These are phyloP conservation scores for Amauroascus niger DNA, from an alignment of 2,329 filamentous ascomycete species.

Conservation along the genomic window DNA sequence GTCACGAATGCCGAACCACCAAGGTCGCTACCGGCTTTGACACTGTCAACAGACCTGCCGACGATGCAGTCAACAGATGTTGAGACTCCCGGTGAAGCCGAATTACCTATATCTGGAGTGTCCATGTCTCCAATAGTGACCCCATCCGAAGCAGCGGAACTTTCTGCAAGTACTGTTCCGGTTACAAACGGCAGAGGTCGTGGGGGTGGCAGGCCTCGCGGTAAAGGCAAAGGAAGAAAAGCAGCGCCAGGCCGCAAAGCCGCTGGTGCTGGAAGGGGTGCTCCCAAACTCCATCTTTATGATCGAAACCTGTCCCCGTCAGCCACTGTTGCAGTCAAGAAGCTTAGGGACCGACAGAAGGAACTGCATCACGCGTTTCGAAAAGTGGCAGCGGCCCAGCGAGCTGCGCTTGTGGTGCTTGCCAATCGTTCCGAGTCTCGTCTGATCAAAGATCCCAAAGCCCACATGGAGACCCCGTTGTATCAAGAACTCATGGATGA, in stretches of 20 bases:
- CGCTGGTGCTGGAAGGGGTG: slow-evolving; percentile 19
- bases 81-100: slow-evolving; percentile 9
- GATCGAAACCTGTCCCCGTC: slow-evolving; percentile 28
- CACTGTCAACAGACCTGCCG: slow-evolving; percentile 1
- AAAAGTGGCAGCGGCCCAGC: slow-evolving; percentile 34
- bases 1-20: neutral
- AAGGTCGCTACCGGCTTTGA: slow-evolving; percentile 6
- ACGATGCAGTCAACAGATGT: slow-evolving; percentile 5
- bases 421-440: slow-evolving; percentile 32
- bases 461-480: slow-evolving; percentile 33
- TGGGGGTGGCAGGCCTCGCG: slow-evolving; percentile 20
- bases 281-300: slow-evolving; percentile 20
- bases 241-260: slow-evolving; percentile 23
- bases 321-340: slow-evolving; percentile 29
- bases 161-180: slow-evolving; percentile 14
- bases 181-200: slow-evolving; percentile 23
- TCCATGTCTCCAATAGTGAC: slow-evolving; percentile 13
- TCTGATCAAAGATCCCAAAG: slow-evolving; percentile 34
- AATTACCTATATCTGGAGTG: slow-evolving; percentile 1
- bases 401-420: slow-evolving; percentile 32
- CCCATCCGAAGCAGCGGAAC: slow-evolving; percentile 13
- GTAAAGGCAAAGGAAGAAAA: slow-evolving; percentile 24
- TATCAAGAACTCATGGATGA: slow-evolving; percentile 29
- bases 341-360: slow-evolving; percentile 34
- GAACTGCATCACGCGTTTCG: slow-evolving; percentile 37